phyloP scores from a whole-genome alignment of 306 rosid species.

The Lotus japonicus region DNA sequence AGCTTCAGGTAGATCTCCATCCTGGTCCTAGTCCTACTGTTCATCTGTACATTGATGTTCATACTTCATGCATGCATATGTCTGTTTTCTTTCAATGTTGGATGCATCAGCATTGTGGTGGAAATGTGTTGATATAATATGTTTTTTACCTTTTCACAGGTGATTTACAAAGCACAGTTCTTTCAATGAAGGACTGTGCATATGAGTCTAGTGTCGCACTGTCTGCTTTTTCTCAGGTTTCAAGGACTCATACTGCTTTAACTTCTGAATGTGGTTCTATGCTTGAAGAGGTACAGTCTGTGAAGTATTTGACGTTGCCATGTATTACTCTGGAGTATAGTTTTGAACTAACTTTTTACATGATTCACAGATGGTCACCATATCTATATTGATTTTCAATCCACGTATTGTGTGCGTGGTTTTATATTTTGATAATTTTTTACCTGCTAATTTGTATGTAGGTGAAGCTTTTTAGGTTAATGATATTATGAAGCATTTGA shows the following conservation, averaged over 20 bases:
- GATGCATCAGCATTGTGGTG: background rate
- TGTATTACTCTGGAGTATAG: constrained; percentile 2
- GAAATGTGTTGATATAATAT: constrained; percentile 14
- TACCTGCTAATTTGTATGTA: background rate
- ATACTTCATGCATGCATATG: constrained; percentile 7
- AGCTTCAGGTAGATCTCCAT: constrained; percentile 66
- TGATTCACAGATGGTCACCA: constrained; percentile 5
- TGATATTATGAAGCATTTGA: background rate
- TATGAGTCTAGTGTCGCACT: constrained; percentile 70
- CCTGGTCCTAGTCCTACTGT: background rate
- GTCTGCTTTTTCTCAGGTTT: constrained; percentile 58
- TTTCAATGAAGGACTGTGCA: constrained; percentile 83
- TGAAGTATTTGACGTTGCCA: background rate
- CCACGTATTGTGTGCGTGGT: background rate
- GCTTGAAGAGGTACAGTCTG: constrained; percentile 82
- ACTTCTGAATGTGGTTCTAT: constrained; percentile 97
- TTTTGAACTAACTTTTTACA: background rate
- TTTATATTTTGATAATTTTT: background rate
- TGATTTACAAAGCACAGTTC: constrained; percentile 76
- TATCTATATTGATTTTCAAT: constrained; percentile 3
- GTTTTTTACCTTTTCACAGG: constrained; percentile 37
- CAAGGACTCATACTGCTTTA: constrained; percentile 79
- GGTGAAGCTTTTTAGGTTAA: constrained; percentile 1
- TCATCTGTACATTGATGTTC: constrained; percentile 5
- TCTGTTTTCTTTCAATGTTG: constrained; percentile 2